Percentiles rank a stretch among this genome's conserved stretches.
These are phyloP conservation scores for Geotrichum phurueaensis DNA, from an alignment of 1,139 yeast species.

Conservation along the genomic window DNA sequence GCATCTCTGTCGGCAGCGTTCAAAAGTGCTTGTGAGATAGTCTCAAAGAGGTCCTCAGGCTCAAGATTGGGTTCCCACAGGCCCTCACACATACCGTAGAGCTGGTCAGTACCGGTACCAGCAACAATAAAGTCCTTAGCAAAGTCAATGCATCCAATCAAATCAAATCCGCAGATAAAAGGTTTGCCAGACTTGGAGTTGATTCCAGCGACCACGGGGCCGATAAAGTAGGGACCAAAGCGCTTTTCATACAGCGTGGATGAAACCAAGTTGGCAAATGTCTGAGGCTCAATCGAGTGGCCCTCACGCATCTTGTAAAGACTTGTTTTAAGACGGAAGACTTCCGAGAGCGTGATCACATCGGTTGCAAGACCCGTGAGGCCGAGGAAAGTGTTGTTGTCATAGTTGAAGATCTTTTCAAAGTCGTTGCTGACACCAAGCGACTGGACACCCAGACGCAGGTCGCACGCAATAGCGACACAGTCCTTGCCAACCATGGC, in stretches of 20 bases:
- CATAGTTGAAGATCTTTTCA: constrained; percentile 83
- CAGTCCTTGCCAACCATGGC: constrained; percentile 99
- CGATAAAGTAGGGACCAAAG: constrained; percentile 95
- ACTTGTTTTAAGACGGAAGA: constrained; percentile 78
- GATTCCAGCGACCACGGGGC: constrained; percentile 95
- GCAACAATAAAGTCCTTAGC: constrained; percentile 95
- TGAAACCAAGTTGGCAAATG: constrained; percentile 88
- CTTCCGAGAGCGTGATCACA: constrained; percentile 75
- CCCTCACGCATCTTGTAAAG: constrained; percentile 89
- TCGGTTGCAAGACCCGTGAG: constrained; percentile 95
- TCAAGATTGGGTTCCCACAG: constrained; percentile 88
- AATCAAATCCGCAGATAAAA: constrained; percentile 90
- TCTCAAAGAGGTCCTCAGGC: constrained; percentile 94
- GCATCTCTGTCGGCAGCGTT: constrained; percentile 98
- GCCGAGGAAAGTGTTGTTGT: constrained; percentile 72
- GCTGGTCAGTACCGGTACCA: constrained; percentile 94
- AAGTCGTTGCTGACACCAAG: constrained; percentile 87
- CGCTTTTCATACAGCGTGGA: constrained; percentile 79
- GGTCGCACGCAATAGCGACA: constrained; percentile 94
- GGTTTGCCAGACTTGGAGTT: constrained; percentile 77
- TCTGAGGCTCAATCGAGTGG: constrained; percentile 83
- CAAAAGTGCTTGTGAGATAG: constrained; percentile 87
- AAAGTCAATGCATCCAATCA: constrained; percentile 92
- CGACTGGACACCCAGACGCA: constrained; percentile 90
- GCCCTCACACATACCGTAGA: constrained; percentile 98